Percentiles rank a stretch among this genome's conserved stretches.
Evolutionary conservation across 768 basidiomycete genomes (phyloP).

Genomic region (Trametes cinnabarina): DNA sequence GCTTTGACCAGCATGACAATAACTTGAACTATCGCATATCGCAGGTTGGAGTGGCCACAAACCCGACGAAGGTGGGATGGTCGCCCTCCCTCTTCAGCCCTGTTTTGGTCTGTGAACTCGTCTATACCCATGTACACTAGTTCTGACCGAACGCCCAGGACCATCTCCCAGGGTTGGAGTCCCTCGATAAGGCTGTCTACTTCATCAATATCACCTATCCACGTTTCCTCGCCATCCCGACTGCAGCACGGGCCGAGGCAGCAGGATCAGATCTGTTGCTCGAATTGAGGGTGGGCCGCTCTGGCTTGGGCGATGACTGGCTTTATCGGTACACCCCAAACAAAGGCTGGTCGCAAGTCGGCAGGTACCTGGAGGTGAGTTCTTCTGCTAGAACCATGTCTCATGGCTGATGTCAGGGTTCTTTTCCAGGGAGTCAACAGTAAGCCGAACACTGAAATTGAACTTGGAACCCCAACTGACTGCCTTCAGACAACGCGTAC

Average conservation of each 20-base stretch:
- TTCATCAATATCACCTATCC: constrained; percentile 40
- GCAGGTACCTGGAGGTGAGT: constrained; percentile 35
- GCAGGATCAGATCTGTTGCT: constrained; percentile 31
- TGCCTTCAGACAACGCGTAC: constrained; percentile 34
- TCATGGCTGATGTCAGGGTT: not conserved
- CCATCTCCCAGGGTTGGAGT: constrained; percentile 34
- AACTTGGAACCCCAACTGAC: not conserved
- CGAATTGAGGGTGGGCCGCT: constrained; percentile 36
- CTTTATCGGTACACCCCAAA: constrained; percentile 34
- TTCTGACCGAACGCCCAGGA: constrained; percentile 19
- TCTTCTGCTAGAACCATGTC: not conserved
- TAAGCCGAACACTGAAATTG: constrained; percentile 6
- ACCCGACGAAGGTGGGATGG: constrained; percentile 28
- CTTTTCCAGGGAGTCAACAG: constrained; percentile 35
- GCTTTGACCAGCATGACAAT: constrained; percentile 39
- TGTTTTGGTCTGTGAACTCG: constrained; percentile 18
- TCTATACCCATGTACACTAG: not conserved
- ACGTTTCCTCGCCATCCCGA: constrained; percentile 28
- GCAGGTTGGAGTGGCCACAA: constrained; percentile 29
- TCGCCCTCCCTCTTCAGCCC: constrained; percentile 29
- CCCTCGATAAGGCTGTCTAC: constrained; percentile 29
- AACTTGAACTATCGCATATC: constrained; percentile 35
- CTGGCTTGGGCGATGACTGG: constrained; percentile 39
- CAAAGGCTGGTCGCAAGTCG: constrained; percentile 31
- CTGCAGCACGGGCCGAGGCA: not conserved